These are phyloP conservation scores for Apodospora peruviana DNA, from an alignment of 495 filamentous ascomycete species.

Conservation along the genomic window DNA sequence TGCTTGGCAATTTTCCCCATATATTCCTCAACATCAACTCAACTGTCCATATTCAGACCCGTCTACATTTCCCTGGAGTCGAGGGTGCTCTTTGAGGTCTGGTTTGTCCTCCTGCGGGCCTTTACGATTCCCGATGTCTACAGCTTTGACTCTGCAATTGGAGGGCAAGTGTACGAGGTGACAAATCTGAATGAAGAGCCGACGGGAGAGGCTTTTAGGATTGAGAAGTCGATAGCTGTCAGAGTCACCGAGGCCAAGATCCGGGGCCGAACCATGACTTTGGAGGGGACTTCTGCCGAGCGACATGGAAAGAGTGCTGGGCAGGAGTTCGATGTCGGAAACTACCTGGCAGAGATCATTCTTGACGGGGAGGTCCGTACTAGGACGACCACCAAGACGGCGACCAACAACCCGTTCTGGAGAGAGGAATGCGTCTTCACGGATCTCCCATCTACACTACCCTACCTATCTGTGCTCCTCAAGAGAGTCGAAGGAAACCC, in stretches of 20 bases:
- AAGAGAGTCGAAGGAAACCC: slow-evolving; percentile 57
- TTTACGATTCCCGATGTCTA: slow-evolving; percentile 95
- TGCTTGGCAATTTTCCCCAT: slow-evolving; percentile 90
- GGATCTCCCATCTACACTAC: slow-evolving; percentile 76
- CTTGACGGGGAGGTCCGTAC: slow-evolving; percentile 85
- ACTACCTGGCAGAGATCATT: slow-evolving; percentile 88
- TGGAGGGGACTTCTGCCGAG: slow-evolving; percentile 27
- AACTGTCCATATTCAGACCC: slow-evolving; percentile 60
- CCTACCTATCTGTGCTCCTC: slow-evolving; percentile 73
- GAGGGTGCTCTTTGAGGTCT: slow-evolving; percentile 87
- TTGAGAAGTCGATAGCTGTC: slow-evolving; percentile 54
- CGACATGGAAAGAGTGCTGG: slow-evolving; percentile 27
- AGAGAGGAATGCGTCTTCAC: slow-evolving; percentile 83
- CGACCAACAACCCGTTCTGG: slow-evolving; percentile 88
- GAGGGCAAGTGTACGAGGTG: slow-evolving; percentile 35
- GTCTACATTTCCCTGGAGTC: slow-evolving; percentile 85
- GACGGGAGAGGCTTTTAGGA: slow-evolving; percentile 46
- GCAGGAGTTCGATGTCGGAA: slow-evolving; percentile 36
- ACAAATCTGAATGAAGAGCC: slow-evolving; percentile 32
- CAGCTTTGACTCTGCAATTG: slow-evolving; percentile 39
- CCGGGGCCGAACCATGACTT: slow-evolving; percentile 17
- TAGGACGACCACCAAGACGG: slow-evolving; percentile 74
- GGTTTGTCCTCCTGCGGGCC: slow-evolving; percentile 88
- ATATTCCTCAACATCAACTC: slow-evolving; percentile 59
- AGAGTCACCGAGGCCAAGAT: slow-evolving; percentile 57